Conservation (phyloP, 2,329 filamentous ascomycete genomes). For the Aspergillus persii region DNA sequence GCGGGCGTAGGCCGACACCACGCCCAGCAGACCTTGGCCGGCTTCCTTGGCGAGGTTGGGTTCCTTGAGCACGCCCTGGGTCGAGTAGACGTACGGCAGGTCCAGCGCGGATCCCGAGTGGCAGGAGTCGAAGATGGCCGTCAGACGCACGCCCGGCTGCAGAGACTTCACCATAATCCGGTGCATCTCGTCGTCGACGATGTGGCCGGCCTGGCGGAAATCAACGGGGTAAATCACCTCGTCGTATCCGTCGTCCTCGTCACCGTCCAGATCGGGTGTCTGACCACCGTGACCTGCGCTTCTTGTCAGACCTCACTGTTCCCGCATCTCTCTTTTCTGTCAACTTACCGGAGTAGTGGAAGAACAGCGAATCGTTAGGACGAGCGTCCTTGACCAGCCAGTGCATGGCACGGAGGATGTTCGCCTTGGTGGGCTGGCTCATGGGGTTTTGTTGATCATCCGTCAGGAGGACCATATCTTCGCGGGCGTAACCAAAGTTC, state of each 20-base stretch:
- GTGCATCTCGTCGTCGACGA: conserved; percentile 78
- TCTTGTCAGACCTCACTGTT: conserved; percentile 7
- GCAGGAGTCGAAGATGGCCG: conserved; percentile 68
- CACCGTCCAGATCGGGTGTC: conserved; percentile 69
- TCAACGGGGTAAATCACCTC: conserved; percentile 79
- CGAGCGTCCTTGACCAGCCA: conserved; percentile 93
- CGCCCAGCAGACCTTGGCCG: conserved; percentile 61
- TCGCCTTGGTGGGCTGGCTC: conserved; percentile 94
- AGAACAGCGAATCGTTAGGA: conserved; percentile 93
- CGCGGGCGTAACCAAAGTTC: conserved; percentile 86
- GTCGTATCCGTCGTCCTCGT: conserved; percentile 75
- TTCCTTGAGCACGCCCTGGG: conserved; percentile 66
- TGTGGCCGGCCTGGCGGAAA: conserved; percentile 66
- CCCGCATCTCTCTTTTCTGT: neutral
- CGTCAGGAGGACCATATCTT: conserved; percentile 95
- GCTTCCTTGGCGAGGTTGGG: conserved; percentile 67
- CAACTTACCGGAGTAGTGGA: conserved; percentile 84
- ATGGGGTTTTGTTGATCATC: conserved; percentile 97
- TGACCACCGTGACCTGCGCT: conserved; percentile 69
- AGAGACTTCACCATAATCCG: conserved; percentile 73
- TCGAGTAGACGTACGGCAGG: conserved; percentile 66
- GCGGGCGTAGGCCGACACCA: conserved; percentile 74
- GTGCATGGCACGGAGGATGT: conserved; percentile 94
- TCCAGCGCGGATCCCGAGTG: conserved; percentile 67
- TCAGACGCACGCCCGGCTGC: conserved; percentile 74